Base-by-base conservation (phyloP, 1,284 basidiomycete genomes). In the Hemileia vastatrix region DNA sequence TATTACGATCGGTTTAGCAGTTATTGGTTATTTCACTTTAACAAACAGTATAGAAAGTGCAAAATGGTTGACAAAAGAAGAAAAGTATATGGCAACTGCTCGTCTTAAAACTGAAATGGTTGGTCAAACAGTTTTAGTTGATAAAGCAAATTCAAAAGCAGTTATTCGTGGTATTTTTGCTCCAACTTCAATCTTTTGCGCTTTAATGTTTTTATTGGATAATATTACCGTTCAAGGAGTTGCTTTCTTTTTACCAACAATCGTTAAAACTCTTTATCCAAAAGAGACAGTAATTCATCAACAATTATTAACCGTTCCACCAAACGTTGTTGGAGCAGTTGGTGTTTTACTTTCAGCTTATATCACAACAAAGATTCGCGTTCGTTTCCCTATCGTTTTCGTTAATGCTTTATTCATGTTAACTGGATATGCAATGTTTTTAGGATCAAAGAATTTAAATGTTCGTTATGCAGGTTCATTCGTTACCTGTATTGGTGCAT, bases 271-370 rank as follows among this genome's bases (percentile, higher is more conserved):
- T 1, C 73, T 78, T 63, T 79, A 74, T 67, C 77, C 78, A 0
- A 64, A 64, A 6, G 57, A 66, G 24, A 67, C 71, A 0, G 71
- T 73, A 8, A 68, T 78, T 44, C 50, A 70, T 11, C 67, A 74
- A 40, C 77, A 78, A 57, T 70, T 77, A 3, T 67, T 69, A n/a
- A 76, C 75, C 2, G 76, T 77, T 0, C 77, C 76, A 1, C 73
- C 74, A 4, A 73, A 75, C 57, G 62, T 76, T 6, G 70, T 70
- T 6, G 75, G 75, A 1, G 75, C 71, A 1, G 49, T 70, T 18
- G 67, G 68, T 19, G 68, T 69, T 1, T 44, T 77, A 6, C 19
- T 63, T 15, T 49, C 72, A 11, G 67, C 73, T 15, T 74, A 70
- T 63, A n/a, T 67, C 1, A 68, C 76, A 6, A 73, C 68, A 67